Base-by-base conservation (phyloP, 352 stramenopile genomes). In the Hyaloperonospora brassicae region DNA sequence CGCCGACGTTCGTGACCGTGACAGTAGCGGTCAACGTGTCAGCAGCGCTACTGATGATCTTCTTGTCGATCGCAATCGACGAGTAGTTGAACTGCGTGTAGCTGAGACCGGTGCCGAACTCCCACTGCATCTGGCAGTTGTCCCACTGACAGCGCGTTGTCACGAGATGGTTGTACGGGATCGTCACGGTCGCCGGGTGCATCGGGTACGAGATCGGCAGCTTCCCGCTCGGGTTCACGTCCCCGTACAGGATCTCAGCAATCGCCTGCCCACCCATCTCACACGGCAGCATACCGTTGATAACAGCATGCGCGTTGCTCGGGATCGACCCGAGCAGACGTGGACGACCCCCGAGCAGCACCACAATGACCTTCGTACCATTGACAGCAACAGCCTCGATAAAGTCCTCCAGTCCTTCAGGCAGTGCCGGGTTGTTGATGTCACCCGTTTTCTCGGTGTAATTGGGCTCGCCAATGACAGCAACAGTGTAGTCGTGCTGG, bases 161-260 rank as follows among this genome's bases (percentile, higher is more conserved):
- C 24, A 78, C 70, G 5, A 52, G 74, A 50, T 86, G 76, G 55
- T 87, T 87, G 71, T 91, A 91, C 13, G 73, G 65, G 49, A 87
- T 82, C 9, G 62, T 66, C 27, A 75, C 51, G 50, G 76, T 85
- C 11, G 58, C 68, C 1, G 66, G 53, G 42, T 84, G 57, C 56
- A 77, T 79, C 9, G 78, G 80, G 61, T 89, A 95, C 23, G 82
- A 91, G 54, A 95, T 85, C 6, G 84, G 77, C 7, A 94, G 63
- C 42, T 75, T 66, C 0, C 86, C 86, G 23, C 80, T 93, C 83
- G 79, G 85, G 56, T 92, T 94, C 13, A 86, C 70, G 8, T 72
- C 44, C 7, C 87, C 86, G 39, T 76, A 85, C 9, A 95, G 35
- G 36, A 95, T 76, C 50, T 95, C 82, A 4, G 87, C 79, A 38